phyloP scores from a whole-genome alignment of 495 filamentous ascomycete genomes.

The Penicillium roqueforti region DNA sequence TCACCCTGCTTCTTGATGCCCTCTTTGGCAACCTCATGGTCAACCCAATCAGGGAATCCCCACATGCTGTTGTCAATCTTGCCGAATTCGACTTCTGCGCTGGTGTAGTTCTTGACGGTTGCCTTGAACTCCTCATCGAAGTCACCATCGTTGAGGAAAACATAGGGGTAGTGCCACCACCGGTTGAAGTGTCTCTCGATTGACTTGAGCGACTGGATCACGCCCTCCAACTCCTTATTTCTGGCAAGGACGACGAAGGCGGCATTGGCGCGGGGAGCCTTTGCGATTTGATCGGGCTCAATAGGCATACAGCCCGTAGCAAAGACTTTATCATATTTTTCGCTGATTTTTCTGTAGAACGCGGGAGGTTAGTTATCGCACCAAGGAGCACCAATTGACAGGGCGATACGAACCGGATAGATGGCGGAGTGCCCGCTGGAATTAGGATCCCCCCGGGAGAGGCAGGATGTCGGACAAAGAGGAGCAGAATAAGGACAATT shows the following conservation, averaged over 20 bases:
- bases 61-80: conserved; percentile 89
- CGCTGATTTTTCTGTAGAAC: conserved; percentile 80
- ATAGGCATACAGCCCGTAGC: conserved; percentile 73
- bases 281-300: conserved; percentile 49
- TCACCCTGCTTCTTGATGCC: conserved; percentile 95
- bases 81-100: conserved; percentile 81
- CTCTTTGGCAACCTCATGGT: conserved; percentile 88
- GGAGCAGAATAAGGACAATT: conserved; percentile 81
- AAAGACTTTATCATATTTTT: conserved; percentile 95
- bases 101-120: conserved; percentile 85
- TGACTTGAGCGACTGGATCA: conserved; percentile 94
- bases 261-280: conserved; percentile 79
- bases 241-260: conserved; percentile 93
- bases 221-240: conserved; percentile 95
- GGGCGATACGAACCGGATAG: conserved; percentile 67
- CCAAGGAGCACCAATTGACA: background rate
- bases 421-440: conserved; percentile 83
- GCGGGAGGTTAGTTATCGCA: conserved; percentile 11
- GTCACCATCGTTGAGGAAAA: conserved; percentile 96
- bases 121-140: conserved; percentile 93
- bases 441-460: conserved; percentile 79
- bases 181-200: conserved; percentile 99
- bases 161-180: conserved; percentile 98
- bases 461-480: conserved; percentile 86
- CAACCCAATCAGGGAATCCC: conserved; percentile 97